Evolutionary conservation across 805 yeast species (phyloP).

Genomic region (Diddensiella transvaalensis): DNA sequence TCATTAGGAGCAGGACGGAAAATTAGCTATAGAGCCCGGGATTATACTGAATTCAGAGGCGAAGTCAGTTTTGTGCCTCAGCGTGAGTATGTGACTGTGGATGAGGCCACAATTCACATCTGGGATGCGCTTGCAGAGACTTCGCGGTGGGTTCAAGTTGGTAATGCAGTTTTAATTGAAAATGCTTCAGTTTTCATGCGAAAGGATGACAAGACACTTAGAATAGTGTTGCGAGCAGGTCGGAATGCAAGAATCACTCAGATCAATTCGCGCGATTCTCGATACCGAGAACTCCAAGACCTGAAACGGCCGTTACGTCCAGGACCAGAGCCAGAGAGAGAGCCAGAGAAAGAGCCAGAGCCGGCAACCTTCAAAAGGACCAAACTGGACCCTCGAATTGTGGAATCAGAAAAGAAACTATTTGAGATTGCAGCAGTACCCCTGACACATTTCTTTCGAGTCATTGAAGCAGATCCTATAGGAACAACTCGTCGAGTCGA

Average conservation of each 20-base stretch:
- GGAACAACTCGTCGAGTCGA: background rate
- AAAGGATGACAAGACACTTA: background rate
- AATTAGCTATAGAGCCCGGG: background rate
- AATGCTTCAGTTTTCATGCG: background rate
- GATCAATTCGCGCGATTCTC: background rate
- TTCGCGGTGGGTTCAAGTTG: background rate
- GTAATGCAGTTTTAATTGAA: background rate
- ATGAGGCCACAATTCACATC: background rate
- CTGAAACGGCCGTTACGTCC: background rate
- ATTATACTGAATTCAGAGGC: background rate
- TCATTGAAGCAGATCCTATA: background rate
- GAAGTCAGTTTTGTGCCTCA: too few relatives aligned
- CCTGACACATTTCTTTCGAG: background rate
- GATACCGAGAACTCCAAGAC: background rate
- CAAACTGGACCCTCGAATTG: background rate
- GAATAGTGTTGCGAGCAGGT: background rate
- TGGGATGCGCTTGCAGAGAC: background rate
- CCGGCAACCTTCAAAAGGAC: background rate
- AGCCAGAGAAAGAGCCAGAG: background rate
- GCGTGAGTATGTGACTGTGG: background rate
- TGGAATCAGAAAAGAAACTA: background rate
- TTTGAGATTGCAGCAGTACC: background rate
- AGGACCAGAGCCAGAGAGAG: background rate
- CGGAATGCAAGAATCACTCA: background rate
- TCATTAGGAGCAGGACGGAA: background rate